Conservation (phyloP, 768 basidiomycete genomes). For the Amanita muscaria region DNA sequence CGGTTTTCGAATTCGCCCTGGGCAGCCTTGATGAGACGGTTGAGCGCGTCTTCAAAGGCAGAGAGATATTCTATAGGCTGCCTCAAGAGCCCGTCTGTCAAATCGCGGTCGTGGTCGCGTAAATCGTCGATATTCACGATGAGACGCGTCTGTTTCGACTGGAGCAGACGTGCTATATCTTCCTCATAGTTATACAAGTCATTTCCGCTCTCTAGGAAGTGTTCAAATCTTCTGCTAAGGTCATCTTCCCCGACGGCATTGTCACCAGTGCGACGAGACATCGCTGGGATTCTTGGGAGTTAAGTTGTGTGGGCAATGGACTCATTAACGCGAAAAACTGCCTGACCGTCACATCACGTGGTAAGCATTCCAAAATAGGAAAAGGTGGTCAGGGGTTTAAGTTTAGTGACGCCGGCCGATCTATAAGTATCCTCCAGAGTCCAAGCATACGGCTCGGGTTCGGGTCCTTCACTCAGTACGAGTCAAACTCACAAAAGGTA, state of each 20-base stretch:
- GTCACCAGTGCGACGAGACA: conserved; percentile 8
- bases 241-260: conserved; percentile 26
- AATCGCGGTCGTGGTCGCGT: conserved; percentile 85
- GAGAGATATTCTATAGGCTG: conserved; percentile 81
- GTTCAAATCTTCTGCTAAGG: conserved; percentile 70
- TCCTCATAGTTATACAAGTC: conserved; percentile 75
- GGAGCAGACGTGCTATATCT: conserved; percentile 75
- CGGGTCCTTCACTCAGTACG: neutral
- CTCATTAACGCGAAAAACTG: conserved; percentile 22
- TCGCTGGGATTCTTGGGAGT: neutral
- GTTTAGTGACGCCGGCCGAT: too few species aligned
- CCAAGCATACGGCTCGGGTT: conserved; percentile 4
- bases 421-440: too few species aligned
- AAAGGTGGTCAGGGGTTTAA: too few species aligned
- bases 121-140: conserved; percentile 95
- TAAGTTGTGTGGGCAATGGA: neutral
- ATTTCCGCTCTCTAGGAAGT: conserved; percentile 68
- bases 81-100: conserved; percentile 81
- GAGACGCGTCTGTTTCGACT: conserved; percentile 76
- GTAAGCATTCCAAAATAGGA: too few species aligned
- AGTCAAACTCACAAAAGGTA: neutral
- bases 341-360: conserved; percentile 2
- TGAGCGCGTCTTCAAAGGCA: conserved; percentile 73
- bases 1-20: conserved; percentile 45
- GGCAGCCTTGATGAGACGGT: conserved; percentile 4